Conservation (phyloP, 345 rosid species). For the Conringia planisiliqua region DNA sequence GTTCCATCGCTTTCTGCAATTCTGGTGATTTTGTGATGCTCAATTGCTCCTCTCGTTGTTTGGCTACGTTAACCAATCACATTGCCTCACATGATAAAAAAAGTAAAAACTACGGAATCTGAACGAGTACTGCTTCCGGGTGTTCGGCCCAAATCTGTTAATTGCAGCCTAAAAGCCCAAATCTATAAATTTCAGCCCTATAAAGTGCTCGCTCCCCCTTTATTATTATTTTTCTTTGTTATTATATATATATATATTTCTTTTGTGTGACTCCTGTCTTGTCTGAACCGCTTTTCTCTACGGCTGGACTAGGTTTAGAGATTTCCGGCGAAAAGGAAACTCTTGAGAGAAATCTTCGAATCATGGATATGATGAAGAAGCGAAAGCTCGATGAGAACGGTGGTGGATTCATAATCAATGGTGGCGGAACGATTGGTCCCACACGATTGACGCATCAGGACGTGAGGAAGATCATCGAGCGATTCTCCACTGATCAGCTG, state of each 20-base stretch:
- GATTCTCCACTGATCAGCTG: conserved; percentile 58
- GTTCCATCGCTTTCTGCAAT: not conserved
- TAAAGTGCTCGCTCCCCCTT: not conserved
- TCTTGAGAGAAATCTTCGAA: not conserved
- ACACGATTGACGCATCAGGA: conserved; percentile 41
- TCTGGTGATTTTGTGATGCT: not conserved
- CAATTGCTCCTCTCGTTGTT: not conserved
- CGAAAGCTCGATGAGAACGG: conserved; percentile 63
- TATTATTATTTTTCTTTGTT: not conserved
- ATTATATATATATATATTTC: no score
- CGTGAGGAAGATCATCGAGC: conserved; percentile 54
- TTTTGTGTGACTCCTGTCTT: not conserved
- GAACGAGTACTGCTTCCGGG: not conserved
- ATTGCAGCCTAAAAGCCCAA: not conserved
- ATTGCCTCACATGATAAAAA: not conserved
- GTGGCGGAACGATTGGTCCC: conserved; percentile 7
- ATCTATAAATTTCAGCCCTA: not conserved
- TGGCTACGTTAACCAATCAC: not conserved
- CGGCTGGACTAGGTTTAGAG: conserved; percentile 33
- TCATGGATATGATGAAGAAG: conserved; percentile 52
- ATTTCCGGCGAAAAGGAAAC: not conserved
- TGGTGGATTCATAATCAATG: conserved; percentile 6
- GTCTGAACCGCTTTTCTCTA: not conserved
- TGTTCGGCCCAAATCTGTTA: not conserved
- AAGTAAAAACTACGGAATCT: no score